Evolutionary conservation across 768 basidiomycete genomes (phyloP).

Genomic region (Roridomyces roridus): DNA sequence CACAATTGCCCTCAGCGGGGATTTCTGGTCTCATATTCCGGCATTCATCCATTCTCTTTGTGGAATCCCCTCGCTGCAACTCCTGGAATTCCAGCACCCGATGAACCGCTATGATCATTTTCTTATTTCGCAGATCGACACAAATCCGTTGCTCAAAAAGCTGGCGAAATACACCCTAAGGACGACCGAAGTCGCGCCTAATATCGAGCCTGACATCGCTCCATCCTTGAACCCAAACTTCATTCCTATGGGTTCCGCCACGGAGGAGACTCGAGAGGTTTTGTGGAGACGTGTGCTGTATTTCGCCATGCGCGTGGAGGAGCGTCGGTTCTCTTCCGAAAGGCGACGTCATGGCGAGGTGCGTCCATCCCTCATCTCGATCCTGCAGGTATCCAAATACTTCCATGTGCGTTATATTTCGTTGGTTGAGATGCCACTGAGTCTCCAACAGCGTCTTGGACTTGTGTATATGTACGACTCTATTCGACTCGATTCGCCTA

Average conservation of each 20-base stretch:
- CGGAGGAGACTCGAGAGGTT: not conserved
- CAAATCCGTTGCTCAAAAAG: not conserved
- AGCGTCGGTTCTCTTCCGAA: not conserved
- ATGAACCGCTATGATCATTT: not conserved
- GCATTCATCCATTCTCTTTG: no score
- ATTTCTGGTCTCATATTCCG: no score
- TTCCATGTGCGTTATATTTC: not conserved
- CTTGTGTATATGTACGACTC: no score
- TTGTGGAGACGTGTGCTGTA: no score
- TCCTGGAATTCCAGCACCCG: no score
- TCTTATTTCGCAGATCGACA: not conserved
- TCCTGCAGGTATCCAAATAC: not conserved
- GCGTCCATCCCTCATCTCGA: not conserved
- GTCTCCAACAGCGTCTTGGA: no score
- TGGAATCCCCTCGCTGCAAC: no score
- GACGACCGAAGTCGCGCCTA: no score
- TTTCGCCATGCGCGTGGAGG: not conserved
- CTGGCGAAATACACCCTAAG: not conserved
- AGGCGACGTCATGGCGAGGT: not conserved
- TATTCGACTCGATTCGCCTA: no score
- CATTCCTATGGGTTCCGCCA: not conserved
- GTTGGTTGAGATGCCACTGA: no score
- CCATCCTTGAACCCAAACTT: not conserved
- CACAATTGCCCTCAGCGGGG: not conserved
- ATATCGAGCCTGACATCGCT: not conserved